Evolutionary conservation across 371 early-diverging fungal genomes (phyloP).

Genomic region (Mucor mucedo): DNA sequence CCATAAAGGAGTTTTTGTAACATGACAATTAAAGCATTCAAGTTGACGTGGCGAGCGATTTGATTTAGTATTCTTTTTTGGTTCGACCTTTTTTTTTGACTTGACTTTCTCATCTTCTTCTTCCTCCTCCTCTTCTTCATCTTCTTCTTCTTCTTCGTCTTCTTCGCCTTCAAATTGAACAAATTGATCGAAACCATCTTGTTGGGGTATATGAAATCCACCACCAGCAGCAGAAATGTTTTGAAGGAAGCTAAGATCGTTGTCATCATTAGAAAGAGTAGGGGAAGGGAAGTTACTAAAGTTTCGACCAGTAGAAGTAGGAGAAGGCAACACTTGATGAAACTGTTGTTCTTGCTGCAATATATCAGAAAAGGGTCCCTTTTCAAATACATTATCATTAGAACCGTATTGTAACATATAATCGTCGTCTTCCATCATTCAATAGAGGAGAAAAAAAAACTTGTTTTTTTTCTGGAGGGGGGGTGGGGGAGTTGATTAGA

Average conservation of each 20-base stretch:
- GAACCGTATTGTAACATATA: slow-evolving; percentile 17
- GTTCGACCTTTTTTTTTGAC: slow-evolving; percentile 2
- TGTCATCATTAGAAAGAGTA: slow-evolving; percentile 15
- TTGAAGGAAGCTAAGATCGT: slow-evolving; percentile 7
- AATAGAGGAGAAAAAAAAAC: slow-evolving; percentile 6
- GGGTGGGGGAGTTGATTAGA: neutral
- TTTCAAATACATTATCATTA: slow-evolving; percentile 15
- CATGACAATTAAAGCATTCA: slow-evolving; percentile 80
- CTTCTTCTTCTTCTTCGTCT: neutral
- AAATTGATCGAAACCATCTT: slow-evolving; percentile 22
- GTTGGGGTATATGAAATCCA: slow-evolving; percentile 9
- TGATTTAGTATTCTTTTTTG: slow-evolving; percentile 10
- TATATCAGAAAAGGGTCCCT: slow-evolving; percentile 20
- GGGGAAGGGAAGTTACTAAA: slow-evolving; percentile 26
- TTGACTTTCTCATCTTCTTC: slow-evolving; percentile 8
- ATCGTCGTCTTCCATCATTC: slow-evolving; percentile 12
- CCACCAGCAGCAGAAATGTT: slow-evolving; percentile 11
- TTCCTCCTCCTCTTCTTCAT: neutral
- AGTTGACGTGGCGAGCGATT: slow-evolving; percentile 47
- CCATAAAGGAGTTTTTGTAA: slow-evolving; percentile 84
- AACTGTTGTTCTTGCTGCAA: slow-evolving; percentile 16
- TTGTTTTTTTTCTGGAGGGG: neutral
- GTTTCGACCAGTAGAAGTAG: slow-evolving; percentile 28
- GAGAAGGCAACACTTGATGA: slow-evolving; percentile 22
- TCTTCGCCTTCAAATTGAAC: slow-evolving; percentile 24